Evolutionary conservation across 2,329 filamentous ascomycete species (phyloP).

Genomic region (Hymenoscyphus salicellus): DNA sequence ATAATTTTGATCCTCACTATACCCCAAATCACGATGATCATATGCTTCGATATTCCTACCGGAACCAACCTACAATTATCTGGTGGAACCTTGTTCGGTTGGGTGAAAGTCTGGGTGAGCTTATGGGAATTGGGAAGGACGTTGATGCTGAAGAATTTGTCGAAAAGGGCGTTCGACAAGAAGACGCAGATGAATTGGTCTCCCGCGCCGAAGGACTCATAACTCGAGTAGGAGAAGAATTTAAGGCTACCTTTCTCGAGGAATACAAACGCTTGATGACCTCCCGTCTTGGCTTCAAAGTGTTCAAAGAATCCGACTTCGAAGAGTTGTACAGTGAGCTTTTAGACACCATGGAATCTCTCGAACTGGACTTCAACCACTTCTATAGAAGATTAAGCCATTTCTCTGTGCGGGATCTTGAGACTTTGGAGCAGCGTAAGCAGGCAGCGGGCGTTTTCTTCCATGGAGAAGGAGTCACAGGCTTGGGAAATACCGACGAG

Average conservation of each 20-base stretch:
- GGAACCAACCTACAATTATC: constrained; percentile 90
- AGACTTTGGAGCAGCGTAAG: constrained; percentile 60
- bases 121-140: constrained; percentile 71
- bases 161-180: constrained; percentile 66
- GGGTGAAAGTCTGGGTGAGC: constrained; percentile 82
- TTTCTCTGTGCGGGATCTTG: constrained; percentile 60
- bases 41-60: constrained; percentile 83
- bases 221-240: constrained; percentile 77
- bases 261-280: constrained; percentile 89
- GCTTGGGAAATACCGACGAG: constrained; percentile 54
- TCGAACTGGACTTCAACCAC: constrained; percentile 90
- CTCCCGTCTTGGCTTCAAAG: constrained; percentile 71
- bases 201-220: constrained; percentile 82
- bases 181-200: constrained; percentile 67
- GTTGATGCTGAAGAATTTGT: constrained; percentile 73
- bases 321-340: constrained; percentile 75
- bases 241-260: constrained; percentile 78
- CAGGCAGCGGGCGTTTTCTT: constrained; percentile 74
- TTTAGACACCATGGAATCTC: constrained; percentile 74
- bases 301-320: constrained; percentile 70
- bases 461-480: constrained; percentile 67
- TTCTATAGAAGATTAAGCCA: constrained; percentile 79
- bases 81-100: constrained; percentile 98
- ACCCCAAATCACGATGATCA: constrained; percentile 97
- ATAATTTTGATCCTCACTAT: constrained; percentile 91